A percentile compares a stretch with the other conserved stretches of the same genome.
phyloP scores from a whole-genome alignment of 2,329 filamentous ascomycete genomes.

The Emericellopsis cladophorae region DNA sequence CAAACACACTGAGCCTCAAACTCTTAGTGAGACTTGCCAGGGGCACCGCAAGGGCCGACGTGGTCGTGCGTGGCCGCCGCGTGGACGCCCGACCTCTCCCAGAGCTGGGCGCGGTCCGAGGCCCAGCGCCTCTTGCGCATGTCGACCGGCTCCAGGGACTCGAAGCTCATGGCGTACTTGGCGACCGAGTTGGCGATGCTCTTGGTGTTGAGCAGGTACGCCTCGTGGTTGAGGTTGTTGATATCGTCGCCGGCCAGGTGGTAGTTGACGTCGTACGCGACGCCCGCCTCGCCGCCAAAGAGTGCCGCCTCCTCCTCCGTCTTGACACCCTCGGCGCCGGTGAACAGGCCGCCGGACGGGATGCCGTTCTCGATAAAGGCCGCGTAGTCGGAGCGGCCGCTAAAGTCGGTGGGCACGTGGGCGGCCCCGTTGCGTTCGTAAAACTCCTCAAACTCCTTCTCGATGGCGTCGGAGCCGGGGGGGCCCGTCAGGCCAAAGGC shows the following conservation, averaged over 20 bases:
- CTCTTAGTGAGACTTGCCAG: background rate
- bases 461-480: conserved; percentile 46
- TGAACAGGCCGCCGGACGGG: conserved; percentile 56
- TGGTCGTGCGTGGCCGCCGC: conserved; percentile 9
- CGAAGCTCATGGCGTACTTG: conserved; percentile 25
- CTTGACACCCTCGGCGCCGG: conserved; percentile 53
- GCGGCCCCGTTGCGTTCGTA: conserved; percentile 31
- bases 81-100: conserved; percentile 11
- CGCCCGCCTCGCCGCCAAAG: conserved; percentile 49
- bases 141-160: conserved; percentile 16
- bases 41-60: conserved; percentile 1
- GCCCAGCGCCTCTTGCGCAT: conserved; percentile 14
- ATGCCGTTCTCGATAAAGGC: conserved; percentile 55
- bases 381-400: conserved; percentile 54
- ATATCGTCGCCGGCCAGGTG: conserved; percentile 29
- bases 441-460: conserved; percentile 44
- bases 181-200: conserved; percentile 26
- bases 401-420: conserved; percentile 49
- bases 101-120: conserved; percentile 14
- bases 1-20: background rate
- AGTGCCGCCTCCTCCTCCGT: conserved; percentile 42
- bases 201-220: conserved; percentile 31
- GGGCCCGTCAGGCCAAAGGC: conserved; percentile 42
- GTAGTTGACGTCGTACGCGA: conserved; percentile 32
- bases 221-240: conserved; percentile 24